These are phyloP conservation scores for Phytopythium mirpurense DNA, from an alignment of 352 stramenopile species.

Conservation along the genomic window DNA sequence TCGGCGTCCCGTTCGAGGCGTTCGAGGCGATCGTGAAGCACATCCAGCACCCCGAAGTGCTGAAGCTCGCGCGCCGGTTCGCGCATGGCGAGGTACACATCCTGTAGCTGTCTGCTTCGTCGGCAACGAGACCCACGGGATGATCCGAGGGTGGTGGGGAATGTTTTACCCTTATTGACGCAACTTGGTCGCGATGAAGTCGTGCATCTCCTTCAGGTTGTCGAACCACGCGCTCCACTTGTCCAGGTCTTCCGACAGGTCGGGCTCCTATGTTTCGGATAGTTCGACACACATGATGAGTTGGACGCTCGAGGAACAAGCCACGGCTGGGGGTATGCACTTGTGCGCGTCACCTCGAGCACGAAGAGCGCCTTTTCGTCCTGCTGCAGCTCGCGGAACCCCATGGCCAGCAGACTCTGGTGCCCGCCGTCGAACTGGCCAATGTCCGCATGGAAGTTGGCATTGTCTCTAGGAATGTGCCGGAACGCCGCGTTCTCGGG, in stretches of 20 bases:
- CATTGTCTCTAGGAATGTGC: slow-evolving; percentile 70
- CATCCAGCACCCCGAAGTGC: slow-evolving; percentile 19
- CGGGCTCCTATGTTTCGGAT: slow-evolving; percentile 40
- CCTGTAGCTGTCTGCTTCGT: slow-evolving; percentile 21
- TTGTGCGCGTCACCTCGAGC: slow-evolving; percentile 35
- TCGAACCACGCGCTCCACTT: slow-evolving; percentile 83
- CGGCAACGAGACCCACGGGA: no score
- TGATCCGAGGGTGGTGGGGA: no score
- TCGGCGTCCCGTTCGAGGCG: slow-evolving; percentile 4
- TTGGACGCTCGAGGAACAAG: no score
- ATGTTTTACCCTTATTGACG: neutral
- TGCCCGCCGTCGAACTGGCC: slow-evolving; percentile 57
- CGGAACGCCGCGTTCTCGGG: slow-evolving; percentile 69
- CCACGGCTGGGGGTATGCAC: neutral
- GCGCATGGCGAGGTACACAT: slow-evolving; percentile 48
- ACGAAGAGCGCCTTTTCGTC: slow-evolving; percentile 54
- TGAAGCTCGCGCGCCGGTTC: slow-evolving; percentile 48
- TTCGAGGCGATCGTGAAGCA: neutral
- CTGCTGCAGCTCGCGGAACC: slow-evolving; percentile 57
- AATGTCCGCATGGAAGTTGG: slow-evolving; percentile 60
- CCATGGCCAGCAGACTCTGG: slow-evolving; percentile 61
- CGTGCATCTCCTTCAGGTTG: slow-evolving; percentile 59
- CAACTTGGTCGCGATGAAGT: slow-evolving; percentile 31
- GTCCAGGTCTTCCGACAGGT: slow-evolving; percentile 70
- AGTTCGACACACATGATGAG: neutral